Evolutionary conservation across 768 basidiomycete genomes (phyloP).

Genomic region (Symmetrospora coprosmae): DNA sequence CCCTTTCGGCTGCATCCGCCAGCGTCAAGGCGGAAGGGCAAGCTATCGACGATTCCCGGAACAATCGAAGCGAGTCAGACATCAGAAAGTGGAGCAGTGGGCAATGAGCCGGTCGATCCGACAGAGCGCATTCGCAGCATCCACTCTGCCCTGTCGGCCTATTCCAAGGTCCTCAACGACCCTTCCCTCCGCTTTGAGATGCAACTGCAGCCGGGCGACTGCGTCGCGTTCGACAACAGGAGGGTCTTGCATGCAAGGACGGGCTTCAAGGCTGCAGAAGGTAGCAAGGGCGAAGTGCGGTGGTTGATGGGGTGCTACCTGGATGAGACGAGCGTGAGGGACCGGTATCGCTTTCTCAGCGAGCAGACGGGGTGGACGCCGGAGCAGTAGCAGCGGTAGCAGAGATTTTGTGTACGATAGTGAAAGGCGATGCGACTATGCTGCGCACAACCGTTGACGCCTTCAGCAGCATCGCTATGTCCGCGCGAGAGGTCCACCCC

Average conservation of each 20-base stretch:
- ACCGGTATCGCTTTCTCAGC: too few relatives aligned
- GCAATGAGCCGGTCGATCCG: constrained; percentile 22
- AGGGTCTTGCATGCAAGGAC: constrained; percentile 75
- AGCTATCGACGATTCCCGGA: constrained; percentile 1
- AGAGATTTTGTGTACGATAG: too few relatives aligned
- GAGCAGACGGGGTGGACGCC: too few relatives aligned
- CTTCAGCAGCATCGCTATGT: too few relatives aligned
- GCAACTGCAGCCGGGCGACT: constrained; percentile 64
- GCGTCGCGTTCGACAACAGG: constrained; percentile 81
- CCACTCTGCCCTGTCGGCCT: constrained; percentile 46
- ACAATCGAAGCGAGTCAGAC: too few relatives aligned
- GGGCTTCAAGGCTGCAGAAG: constrained; percentile 43
- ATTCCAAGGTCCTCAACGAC: constrained; percentile 49
- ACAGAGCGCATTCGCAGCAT: constrained; percentile 19
- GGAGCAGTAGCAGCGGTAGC: too few relatives aligned
- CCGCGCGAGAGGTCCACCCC: too few relatives aligned
- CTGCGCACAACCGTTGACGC: too few relatives aligned
- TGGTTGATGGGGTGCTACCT: constrained; percentile 18
- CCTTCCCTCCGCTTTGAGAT: constrained; percentile 47
- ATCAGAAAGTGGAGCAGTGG: too few relatives aligned
- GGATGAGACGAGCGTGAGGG: neutral
- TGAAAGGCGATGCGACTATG: too few relatives aligned
- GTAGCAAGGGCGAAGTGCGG: neutral
- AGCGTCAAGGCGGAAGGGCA: neutral
- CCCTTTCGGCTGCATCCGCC: constrained; percentile 50